Evolutionary conservation across 2,329 filamentous ascomycete genomes (phyloP).

Genomic region (Penicillium fuscoglaucum): DNA sequence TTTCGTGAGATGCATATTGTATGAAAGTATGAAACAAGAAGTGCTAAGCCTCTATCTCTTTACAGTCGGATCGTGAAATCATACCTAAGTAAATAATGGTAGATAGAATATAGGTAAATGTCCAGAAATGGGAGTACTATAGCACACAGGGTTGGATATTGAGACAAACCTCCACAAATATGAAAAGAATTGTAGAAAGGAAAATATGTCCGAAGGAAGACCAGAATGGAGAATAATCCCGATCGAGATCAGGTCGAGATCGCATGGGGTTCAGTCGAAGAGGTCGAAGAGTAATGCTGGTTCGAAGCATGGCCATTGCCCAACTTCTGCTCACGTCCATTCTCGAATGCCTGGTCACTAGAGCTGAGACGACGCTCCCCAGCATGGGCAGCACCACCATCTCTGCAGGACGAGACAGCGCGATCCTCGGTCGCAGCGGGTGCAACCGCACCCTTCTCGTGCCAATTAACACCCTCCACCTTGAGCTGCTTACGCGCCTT

Average conservation of each 20-base stretch:
- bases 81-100: neutral
- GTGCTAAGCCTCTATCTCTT: neutral
- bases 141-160: neutral
- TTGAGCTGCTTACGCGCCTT: constrained; percentile 40
- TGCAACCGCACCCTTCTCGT: constrained; percentile 14
- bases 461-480: constrained; percentile 17
- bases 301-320: neutral
- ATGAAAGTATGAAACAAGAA: neutral
- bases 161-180: neutral
- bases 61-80: constrained; percentile 4
- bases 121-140: neutral
- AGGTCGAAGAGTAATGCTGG: neutral
- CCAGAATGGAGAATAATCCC: neutral
- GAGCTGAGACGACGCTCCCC: constrained; percentile 1
- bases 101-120: constrained; percentile 1
- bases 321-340: neutral
- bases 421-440: neutral
- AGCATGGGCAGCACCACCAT: neutral
- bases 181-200: neutral
- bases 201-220: neutral
- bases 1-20: neutral
- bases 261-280: constrained; percentile 7
- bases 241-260: neutral
- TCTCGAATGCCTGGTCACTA: neutral
- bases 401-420: neutral